Evolutionary conservation across 169 alveolate genomes (phyloP).

Genomic region (Plasmodium reichenowi): DNA sequence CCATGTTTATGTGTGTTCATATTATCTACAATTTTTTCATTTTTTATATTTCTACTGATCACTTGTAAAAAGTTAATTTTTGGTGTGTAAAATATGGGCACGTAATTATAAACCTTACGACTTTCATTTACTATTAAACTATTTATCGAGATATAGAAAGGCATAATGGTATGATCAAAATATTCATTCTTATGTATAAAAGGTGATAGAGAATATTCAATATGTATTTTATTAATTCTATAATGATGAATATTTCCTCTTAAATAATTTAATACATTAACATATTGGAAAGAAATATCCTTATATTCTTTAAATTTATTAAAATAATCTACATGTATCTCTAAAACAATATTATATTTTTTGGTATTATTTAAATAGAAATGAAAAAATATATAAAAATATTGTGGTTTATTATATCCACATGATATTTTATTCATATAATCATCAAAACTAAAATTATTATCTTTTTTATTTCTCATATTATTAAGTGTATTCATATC

Average conservation of each 20-base stretch:
- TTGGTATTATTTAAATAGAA: constrained; percentile 33
- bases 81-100: constrained; percentile 36
- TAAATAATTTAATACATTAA: constrained; percentile 41
- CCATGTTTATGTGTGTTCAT: neutral
- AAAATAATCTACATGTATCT: constrained; percentile 23
- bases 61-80: constrained; percentile 22
- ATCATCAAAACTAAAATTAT: neutral
- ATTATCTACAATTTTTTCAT: neutral
- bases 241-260: constrained; percentile 38
- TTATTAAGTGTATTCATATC: neutral
- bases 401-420: constrained; percentile 4
- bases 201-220: constrained; percentile 30
- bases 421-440: constrained; percentile 4
- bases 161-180: constrained; percentile 19
- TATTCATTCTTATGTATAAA: neutral
- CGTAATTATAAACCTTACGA: constrained; percentile 46
- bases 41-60: constrained; percentile 9
- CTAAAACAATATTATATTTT: constrained; percentile 26
- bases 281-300: constrained; percentile 8
- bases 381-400: constrained; percentile 34
- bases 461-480: neutral
- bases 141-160: constrained; percentile 42
- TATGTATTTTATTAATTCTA: constrained; percentile 67
- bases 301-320: neutral
- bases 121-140: constrained; percentile 30